phyloP scores from a whole-genome alignment of 345 rosid genomes.

The Euphorbia peplus region DNA sequence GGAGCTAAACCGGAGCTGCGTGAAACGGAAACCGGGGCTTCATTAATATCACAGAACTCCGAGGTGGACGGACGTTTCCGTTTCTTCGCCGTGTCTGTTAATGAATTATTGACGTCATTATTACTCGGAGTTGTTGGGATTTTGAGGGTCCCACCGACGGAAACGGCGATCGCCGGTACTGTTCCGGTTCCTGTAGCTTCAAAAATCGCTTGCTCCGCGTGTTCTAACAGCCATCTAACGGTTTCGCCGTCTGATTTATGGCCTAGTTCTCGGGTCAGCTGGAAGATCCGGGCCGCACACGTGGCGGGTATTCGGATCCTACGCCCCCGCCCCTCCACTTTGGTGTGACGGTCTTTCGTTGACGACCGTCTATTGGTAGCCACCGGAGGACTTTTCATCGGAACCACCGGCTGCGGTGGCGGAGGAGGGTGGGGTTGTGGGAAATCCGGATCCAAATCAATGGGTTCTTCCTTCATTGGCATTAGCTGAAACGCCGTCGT shows the following conservation, averaged over 20 bases:
- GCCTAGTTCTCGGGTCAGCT: constrained; percentile 44
- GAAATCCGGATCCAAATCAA: constrained; percentile 28
- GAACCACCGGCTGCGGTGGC: constrained; percentile 16
- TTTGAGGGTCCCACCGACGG: constrained; percentile 42
- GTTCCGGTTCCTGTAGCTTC: constrained; percentile 49
- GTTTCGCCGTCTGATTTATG: constrained; percentile 55
- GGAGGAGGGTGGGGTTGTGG: neutral
- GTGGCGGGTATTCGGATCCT: constrained; percentile 60
- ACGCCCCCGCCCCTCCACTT: constrained; percentile 56
- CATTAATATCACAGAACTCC: constrained; percentile 31
- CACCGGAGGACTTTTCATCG: constrained; percentile 16
- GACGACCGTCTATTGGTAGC: constrained; percentile 33
- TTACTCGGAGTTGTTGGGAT: constrained; percentile 32
- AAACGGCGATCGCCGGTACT: constrained; percentile 44
- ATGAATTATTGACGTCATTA: constrained; percentile 1
- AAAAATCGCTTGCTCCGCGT: constrained; percentile 42
- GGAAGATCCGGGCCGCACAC: constrained; percentile 51
- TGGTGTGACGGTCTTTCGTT: constrained; percentile 55
- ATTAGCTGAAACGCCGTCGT: constrained; percentile 26
- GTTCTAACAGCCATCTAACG: constrained; percentile 50
- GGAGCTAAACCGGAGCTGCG: constrained; percentile 34
- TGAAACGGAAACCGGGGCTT: constrained; percentile 22
- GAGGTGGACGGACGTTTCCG: constrained; percentile 34
- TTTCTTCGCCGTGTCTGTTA: constrained; percentile 17
- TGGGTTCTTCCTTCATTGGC: constrained; percentile 41